phyloP scores from a whole-genome alignment of 345 rosid species.

The Gossypium longicalyx region DNA sequence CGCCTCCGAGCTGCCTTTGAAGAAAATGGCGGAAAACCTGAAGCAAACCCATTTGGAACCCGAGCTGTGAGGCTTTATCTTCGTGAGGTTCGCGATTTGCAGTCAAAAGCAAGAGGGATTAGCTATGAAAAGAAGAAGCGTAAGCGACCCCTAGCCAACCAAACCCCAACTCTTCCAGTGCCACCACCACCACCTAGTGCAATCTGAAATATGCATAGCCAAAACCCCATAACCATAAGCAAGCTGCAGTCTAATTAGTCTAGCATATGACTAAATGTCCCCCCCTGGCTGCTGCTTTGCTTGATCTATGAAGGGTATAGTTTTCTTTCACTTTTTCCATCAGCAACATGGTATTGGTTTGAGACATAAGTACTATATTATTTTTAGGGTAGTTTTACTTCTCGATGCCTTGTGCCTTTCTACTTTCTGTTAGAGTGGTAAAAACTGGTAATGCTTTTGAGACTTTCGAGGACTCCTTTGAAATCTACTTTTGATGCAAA shows the following conservation, averaged over 20 bases:
- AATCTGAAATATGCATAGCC: conserved; percentile 10
- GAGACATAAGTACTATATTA: background rate
- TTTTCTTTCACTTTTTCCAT: background rate
- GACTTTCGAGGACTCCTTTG: conserved; percentile 25
- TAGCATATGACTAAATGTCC: background rate
- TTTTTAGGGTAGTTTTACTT: conserved; percentile 9
- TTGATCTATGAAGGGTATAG: background rate
- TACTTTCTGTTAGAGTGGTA: background rate
- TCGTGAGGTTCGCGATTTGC: conserved; percentile 64
- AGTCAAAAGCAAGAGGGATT: conserved; percentile 66
- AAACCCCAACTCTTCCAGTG: conserved; percentile 28
- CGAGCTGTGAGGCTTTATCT: conserved; percentile 62
- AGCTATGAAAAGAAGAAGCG: conserved; percentile 76
- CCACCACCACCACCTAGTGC: conserved; percentile 36
- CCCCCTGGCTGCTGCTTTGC: background rate
- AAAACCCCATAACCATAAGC: too few species aligned
- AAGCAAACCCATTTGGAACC: conserved; percentile 63
- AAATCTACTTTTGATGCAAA: conserved; percentile 35
- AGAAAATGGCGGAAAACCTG: conserved; percentile 64
- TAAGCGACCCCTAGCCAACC: conserved; percentile 46
- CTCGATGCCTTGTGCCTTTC: background rate
- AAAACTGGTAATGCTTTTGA: conserved; percentile 7
- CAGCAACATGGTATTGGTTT: too few species aligned
- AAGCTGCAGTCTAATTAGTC: too few species aligned
- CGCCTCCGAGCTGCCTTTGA: conserved; percentile 69